These are phyloP conservation scores for Xylaria grammica DNA, from an alignment of 495 filamentous ascomycete species.

Conservation along the genomic window DNA sequence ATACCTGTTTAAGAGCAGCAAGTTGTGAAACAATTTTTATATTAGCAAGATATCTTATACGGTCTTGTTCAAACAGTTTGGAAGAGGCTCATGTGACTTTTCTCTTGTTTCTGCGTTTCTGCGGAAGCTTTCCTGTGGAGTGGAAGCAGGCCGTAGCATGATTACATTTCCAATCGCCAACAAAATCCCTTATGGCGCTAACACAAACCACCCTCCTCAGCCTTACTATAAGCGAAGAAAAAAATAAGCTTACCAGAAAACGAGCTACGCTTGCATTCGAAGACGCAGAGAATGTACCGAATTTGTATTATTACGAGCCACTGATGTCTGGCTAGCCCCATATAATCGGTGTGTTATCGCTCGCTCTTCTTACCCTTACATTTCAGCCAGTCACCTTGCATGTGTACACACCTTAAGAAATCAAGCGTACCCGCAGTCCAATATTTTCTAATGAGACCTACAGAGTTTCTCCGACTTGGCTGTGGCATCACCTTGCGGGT, in stretches of 20 bases:
- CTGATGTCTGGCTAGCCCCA: not conserved
- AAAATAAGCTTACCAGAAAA: not conserved
- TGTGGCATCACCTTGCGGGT: constrained; percentile 3
- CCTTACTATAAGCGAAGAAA: not conserved
- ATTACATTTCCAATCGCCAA: not conserved
- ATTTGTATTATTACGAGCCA: constrained; percentile 11
- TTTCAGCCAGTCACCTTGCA: constrained; percentile 7
- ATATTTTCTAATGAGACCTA: not conserved
- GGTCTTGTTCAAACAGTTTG: not conserved
- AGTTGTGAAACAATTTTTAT: constrained; percentile 3
- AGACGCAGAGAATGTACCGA: not conserved
- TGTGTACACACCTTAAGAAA: not conserved
- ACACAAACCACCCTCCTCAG: not conserved
- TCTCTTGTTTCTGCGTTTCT: not conserved
- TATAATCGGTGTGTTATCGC: constrained; percentile 12
- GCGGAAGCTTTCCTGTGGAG: not conserved
- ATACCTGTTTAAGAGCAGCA: constrained; percentile 2
- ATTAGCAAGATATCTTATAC: not conserved
- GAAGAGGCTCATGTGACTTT: not conserved
- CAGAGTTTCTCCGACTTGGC: constrained; percentile 9
- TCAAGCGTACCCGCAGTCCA: not conserved
- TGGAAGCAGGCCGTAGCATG: not conserved
- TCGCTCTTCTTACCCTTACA: not conserved
- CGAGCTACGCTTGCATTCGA: not conserved
- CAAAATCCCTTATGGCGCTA: not conserved